Conservation (phyloP, 176 grass and related monocot species). For the Rhynchospora breviuscula region DNA sequence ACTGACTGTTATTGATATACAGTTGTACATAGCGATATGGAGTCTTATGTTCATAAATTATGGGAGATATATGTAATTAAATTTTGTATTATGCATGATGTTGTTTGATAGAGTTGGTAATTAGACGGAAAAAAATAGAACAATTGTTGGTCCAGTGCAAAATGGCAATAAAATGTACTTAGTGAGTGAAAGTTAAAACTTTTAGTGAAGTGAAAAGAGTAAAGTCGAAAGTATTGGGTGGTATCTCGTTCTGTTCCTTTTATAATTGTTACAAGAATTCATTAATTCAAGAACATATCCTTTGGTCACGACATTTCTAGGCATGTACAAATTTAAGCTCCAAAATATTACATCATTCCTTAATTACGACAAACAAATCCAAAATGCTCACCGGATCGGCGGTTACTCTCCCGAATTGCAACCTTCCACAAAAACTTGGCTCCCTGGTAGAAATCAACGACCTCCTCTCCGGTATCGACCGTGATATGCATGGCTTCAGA, state of each 20-base stretch:
- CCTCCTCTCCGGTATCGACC: constrained; percentile 53
- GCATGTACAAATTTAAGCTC: not conserved
- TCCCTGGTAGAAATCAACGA: constrained; percentile 41
- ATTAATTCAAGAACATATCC: constrained; percentile 1
- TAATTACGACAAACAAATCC: not conserved
- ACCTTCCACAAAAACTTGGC: constrained; percentile 51
- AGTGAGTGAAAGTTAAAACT: too few relatives aligned
- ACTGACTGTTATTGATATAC: not conserved
- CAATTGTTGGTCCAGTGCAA: not conserved
- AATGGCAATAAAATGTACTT: not conserved
- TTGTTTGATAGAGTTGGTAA: not conserved
- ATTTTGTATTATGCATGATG: not conserved
- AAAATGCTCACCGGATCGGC: not conserved
- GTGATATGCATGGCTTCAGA: constrained; percentile 36
- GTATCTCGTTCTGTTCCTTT: not conserved
- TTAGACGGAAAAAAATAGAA: too few relatives aligned
- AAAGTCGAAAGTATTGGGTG: not conserved
- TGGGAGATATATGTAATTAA: not conserved
- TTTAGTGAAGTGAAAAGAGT: too few relatives aligned
- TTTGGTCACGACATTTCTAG: not conserved
- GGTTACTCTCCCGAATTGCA: constrained; percentile 3
- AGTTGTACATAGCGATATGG: not conserved
- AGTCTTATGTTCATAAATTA: not conserved
- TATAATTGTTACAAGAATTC: not conserved
- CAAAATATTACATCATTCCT: not conserved